A percentile compares a stretch with the other conserved stretches of the same genome.
phyloP scores from a whole-genome alignment of 2,329 filamentous ascomycete species.

The Exophiala calicioides region DNA sequence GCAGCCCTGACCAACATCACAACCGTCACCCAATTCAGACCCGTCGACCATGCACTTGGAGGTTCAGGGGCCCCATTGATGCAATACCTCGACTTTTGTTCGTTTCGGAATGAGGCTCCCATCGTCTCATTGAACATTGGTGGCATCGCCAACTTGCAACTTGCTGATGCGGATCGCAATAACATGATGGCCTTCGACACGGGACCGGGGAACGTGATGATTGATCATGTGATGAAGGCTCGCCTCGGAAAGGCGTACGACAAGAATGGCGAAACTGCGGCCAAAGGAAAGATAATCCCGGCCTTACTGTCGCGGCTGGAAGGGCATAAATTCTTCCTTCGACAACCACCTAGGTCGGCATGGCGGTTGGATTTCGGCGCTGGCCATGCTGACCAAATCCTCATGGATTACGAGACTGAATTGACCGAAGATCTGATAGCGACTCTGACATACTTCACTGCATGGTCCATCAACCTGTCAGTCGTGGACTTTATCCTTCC shows the following conservation, averaged over 20 bases:
- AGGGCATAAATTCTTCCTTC: constrained; percentile 32
- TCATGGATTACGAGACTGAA: constrained; percentile 19
- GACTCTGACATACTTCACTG: constrained; percentile 32
- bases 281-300: constrained; percentile 29
- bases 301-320: constrained; percentile 29
- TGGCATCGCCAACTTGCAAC: constrained; percentile 38
- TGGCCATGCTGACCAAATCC: constrained; percentile 31
- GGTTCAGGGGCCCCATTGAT: constrained; percentile 36
- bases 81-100: constrained; percentile 38
- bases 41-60: constrained; percentile 35
- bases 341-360: constrained; percentile 34
- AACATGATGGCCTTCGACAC: constrained; percentile 40
- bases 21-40: constrained; percentile 36
- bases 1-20: constrained; percentile 35
- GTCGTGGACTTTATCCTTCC: constrained; percentile 34
- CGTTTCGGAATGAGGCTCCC: constrained; percentile 33
- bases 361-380: constrained; percentile 37
- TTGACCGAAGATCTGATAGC: constrained; percentile 33
- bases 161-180: constrained; percentile 33
- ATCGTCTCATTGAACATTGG: constrained; percentile 36
- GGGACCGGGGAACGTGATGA: constrained; percentile 36
- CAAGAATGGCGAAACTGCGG: constrained; percentile 34
- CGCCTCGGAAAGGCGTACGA: constrained; percentile 32
- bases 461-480: constrained; percentile 29
- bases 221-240: constrained; percentile 35